Evolutionary conservation across 2,329 filamentous ascomycete species (phyloP).

Genomic region (Botrytis deweyae): DNA sequence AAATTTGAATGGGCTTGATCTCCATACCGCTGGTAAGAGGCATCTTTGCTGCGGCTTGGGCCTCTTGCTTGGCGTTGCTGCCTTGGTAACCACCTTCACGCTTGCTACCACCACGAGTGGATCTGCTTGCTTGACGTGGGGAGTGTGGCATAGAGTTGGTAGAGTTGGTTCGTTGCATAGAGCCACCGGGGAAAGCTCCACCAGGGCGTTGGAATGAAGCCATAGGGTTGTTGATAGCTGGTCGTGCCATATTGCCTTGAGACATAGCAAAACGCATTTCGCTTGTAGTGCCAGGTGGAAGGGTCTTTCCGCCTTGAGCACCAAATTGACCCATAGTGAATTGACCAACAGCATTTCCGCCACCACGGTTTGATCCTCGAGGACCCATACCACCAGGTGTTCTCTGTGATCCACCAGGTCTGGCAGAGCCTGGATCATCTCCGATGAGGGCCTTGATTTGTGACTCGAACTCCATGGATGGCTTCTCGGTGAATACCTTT

Average conservation of each 20-base stretch:
- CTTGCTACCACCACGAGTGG: slow-evolving; percentile 64
- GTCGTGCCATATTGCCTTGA: slow-evolving; percentile 51
- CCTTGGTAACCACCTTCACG: slow-evolving; percentile 49
- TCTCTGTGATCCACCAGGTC: slow-evolving; percentile 55
- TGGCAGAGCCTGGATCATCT: slow-evolving; percentile 64
- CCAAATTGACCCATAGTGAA: slow-evolving; percentile 72
- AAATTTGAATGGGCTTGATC: slow-evolving; percentile 73
- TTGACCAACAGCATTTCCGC: slow-evolving; percentile 46
- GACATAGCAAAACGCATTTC: slow-evolving; percentile 71
- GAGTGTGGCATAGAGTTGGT: slow-evolving; percentile 67
- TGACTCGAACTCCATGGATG: slow-evolving; percentile 86
- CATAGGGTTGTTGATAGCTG: slow-evolving; percentile 55
- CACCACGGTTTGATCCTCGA: slow-evolving; percentile 49
- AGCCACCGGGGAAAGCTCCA: slow-evolving; percentile 60
- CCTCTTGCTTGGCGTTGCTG: slow-evolving; percentile 53
- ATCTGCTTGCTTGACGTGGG: slow-evolving; percentile 63
- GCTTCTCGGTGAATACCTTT: slow-evolving; percentile 93
- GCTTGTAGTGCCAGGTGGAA: slow-evolving; percentile 76
- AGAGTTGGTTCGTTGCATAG: slow-evolving; percentile 59
- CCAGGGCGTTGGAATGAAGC: slow-evolving; percentile 61
- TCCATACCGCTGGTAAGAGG: slow-evolving; percentile 83
- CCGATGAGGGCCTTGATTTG: slow-evolving; percentile 87
- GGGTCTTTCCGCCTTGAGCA: slow-evolving; percentile 52
- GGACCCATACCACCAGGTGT: slow-evolving; percentile 52
- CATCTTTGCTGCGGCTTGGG: slow-evolving; percentile 80